These are phyloP conservation scores for Pythium grandisporangium DNA, from an alignment of 352 stramenopile species.

Conservation along the genomic window DNA sequence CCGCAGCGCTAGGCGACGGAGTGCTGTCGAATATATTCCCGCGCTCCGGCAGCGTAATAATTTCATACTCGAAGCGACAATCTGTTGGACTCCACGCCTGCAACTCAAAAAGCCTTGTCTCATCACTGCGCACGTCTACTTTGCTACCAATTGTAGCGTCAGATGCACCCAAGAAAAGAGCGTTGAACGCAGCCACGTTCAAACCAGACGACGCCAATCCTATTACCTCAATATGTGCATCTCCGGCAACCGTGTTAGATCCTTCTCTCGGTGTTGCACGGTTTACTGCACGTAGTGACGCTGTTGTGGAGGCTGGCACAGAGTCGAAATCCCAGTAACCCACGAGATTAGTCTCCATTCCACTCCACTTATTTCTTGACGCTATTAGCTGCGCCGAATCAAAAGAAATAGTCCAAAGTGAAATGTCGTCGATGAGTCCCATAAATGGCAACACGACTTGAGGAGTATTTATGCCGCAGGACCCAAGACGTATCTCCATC, in stretches of 20 bases:
- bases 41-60: not conserved
- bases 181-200: not conserved
- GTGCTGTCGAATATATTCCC: not conserved
- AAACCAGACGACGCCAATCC: too few species aligned
- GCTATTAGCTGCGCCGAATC: not conserved
- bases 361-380: slow-evolving; percentile 7
- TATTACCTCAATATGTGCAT: too few species aligned
- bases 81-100: slow-evolving; percentile 1
- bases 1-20: not conserved
- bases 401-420: slow-evolving; percentile 12
- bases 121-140: not conserved
- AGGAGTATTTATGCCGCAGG: slow-evolving; percentile 2
- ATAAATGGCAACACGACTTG: slow-evolving; percentile 13
- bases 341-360: slow-evolving; percentile 10
- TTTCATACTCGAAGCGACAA: slow-evolving; percentile 1
- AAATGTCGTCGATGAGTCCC: slow-evolving; percentile 23
- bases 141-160: slow-evolving; percentile 1
- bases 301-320: not conserved
- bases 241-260: too few species aligned
- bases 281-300: too few species aligned
- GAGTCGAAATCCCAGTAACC: slow-evolving; percentile 25
- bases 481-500: too few species aligned
- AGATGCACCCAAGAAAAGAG: slow-evolving; percentile 2
- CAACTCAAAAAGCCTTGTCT: slow-evolving; percentile 1
- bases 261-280: too few species aligned